Evolutionary conservation across 2,329 filamentous ascomycete genomes (phyloP), one percentile per base, ranked within the genome.

Genomic region (Fusarium liriodendri): DNA sequence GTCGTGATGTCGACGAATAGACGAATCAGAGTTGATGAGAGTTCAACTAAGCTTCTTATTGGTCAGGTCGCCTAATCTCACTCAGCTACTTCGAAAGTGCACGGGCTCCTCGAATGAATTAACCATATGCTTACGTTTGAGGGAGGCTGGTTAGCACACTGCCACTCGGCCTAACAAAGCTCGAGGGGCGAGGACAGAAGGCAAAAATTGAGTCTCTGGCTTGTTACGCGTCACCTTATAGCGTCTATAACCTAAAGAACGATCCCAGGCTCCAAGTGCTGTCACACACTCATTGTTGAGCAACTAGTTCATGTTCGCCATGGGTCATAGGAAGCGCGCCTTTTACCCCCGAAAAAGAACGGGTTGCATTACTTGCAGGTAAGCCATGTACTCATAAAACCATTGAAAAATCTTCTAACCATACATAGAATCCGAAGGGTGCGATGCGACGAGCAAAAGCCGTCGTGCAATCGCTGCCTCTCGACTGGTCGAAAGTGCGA

Each of bases 401-500:
- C 10, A 20, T 20, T 42, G 10, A 13, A 2, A 42, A 14, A 42
- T 22, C 11, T 42, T 2, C 20, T 42, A 22, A 47, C 22, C 14
- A 14, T 47, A 10, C 14, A 11, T 47, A 55, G 52, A 9, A 55
- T 33, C 32, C 13, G 52, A 14, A 33, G 11, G 20, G 29, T 55
- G 13, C 7, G 8, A 3, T 55, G 52, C 7, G 52, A 55, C 9
- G 52, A 55, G n/a, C 18, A 33, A 2, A 72, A 64, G 4, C 68
- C 68, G 6, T 38, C 10, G 1, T 72, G 64, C 35, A 22, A n/a
- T 3, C 68, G 68, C 1, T 72, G 69, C 50, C 27, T 47, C 8
- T 68, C 68, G 0, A 68, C 68, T 8, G 69, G 69, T 2, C 59
- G 69, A 4, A 59, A 33, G 2, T 72, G 69, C 6, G 69, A 71